Evolutionary conservation across 2,329 filamentous ascomycete genomes (phyloP).

Genomic region (Colletotrichum sp.): DNA sequence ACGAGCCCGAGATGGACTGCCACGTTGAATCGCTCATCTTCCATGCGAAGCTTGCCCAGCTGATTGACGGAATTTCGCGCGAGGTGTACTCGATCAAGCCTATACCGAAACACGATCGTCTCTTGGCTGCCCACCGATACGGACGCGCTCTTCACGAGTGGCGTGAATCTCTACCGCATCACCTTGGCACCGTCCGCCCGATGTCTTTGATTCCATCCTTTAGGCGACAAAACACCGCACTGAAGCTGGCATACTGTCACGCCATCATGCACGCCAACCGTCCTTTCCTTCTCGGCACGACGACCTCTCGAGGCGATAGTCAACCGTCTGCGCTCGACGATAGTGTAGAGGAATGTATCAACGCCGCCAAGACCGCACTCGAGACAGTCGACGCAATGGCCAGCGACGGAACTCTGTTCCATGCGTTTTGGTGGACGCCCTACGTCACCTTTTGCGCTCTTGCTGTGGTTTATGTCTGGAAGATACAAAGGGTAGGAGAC

Average conservation of each 20-base stretch:
- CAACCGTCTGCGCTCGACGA: constrained; percentile 41
- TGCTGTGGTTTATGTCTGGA: constrained; percentile 58
- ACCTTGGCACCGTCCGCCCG: constrained; percentile 48
- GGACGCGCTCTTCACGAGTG: constrained; percentile 43
- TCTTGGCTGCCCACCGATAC: constrained; percentile 41
- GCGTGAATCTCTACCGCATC: constrained; percentile 44
- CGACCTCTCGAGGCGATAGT: constrained; percentile 39
- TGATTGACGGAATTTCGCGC: constrained; percentile 43
- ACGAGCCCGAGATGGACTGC: constrained; percentile 43
- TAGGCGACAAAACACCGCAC: constrained; percentile 53
- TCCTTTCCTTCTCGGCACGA: constrained; percentile 51
- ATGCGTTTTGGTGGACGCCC: constrained; percentile 58
- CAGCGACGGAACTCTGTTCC: constrained; percentile 31
- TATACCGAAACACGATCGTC: constrained; percentile 37
- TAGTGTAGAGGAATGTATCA: constrained; percentile 47
- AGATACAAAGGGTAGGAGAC: constrained; percentile 32
- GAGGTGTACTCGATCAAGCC: constrained; percentile 44
- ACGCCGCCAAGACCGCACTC: constrained; percentile 50
- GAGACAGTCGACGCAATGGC: constrained; percentile 48
- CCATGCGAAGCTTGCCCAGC: constrained; percentile 46
- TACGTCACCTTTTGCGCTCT: constrained; percentile 61
- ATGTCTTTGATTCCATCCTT: constrained; percentile 51
- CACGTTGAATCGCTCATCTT: constrained; percentile 53
- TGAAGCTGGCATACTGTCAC: constrained; percentile 60
- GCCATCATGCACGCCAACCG: constrained; percentile 62